Base-by-base conservation (phyloP, 1,284 basidiomycete species). In the Marasmius oreades region DNA sequence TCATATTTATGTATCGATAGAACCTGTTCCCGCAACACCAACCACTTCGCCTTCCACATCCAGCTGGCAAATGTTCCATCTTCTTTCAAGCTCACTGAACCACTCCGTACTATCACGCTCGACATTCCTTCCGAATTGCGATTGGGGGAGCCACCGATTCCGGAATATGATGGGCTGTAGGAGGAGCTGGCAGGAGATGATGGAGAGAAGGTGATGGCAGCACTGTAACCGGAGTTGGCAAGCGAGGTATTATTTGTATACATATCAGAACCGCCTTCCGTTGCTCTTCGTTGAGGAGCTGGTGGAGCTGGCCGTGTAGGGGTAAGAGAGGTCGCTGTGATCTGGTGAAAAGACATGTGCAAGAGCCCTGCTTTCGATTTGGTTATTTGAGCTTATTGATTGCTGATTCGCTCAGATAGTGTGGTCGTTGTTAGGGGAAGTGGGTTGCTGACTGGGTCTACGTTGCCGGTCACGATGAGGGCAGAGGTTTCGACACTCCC, bases 31-130 rank as follows among this genome's bases (percentile, higher is more conserved):
- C 87, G 90, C 58, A 98, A 77, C 4, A 95, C 82, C 47, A 98
- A 77, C 90, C 91, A 98, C 67, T 93, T 90, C 67, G 92, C 86
- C 70, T 89, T 86, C 90, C 96, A 98, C 55, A 98, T 82, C 82
- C 93, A 95, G 61, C 90, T 93, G 14, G 92, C 84, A 62, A 97
- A 83, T 0, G 68, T 69, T 11, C 92, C 89, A 57, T 95, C 93
- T 70, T 95, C 94, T 77, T 96, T 96, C 62, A 95, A 77, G 66
- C 80, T 88, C 39, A 91, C 92, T 22, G 74, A 72, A 5, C 93
- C 94, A 55, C 75, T 77, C 52, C 89, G 74, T 28, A 93, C 76
- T 53, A 62, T 67, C 68, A 52, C 66, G 55, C 66, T 69, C 37
- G 47, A 56, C n/a, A 69, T 66, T 44, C 70, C 58, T 23, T 73